Conservation (phyloP, 1,284 basidiomycete species). For the Exobasidium rhododendri region DNA sequence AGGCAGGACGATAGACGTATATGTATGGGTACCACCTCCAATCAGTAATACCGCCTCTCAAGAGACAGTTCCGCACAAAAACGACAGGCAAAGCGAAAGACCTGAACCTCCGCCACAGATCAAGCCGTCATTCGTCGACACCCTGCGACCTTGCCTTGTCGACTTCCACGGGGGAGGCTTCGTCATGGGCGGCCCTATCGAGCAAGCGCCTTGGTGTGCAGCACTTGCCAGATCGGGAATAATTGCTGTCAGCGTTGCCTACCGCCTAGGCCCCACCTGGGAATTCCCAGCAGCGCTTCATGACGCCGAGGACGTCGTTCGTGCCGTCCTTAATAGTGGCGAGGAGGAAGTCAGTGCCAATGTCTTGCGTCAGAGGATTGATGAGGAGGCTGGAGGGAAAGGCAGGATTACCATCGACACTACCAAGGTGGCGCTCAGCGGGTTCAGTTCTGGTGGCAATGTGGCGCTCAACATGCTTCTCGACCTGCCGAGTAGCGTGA, state of each 20-base stretch:
- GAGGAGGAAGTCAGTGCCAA: conserved; percentile 4
- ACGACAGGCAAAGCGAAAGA: too few relatives aligned
- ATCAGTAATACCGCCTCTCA: not conserved
- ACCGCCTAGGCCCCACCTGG: conserved; percentile 20
- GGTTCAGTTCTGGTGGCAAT: conserved; percentile 18
- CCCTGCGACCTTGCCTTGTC: conserved; percentile 23
- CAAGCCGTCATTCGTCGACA: not conserved
- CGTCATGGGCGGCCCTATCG: conserved; percentile 35
- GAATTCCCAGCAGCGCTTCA: conserved; percentile 16
- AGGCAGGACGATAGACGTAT: conserved; percentile 29
- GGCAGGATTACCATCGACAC: conserved; percentile 11
- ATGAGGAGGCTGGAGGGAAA: not conserved
- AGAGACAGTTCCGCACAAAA: conserved; percentile 11
- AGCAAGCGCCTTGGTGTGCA: conserved; percentile 31
- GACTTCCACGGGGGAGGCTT: conserved; percentile 47
- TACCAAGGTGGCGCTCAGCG: conserved; percentile 3
- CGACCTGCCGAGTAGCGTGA: conserved; percentile 3
- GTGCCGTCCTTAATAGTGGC: conserved; percentile 2
- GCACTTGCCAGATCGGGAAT: conserved; percentile 23
- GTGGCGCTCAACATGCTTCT: conserved; percentile 18
- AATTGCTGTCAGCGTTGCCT: conserved; percentile 39
- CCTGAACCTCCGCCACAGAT: not conserved
- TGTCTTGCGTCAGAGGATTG: not conserved
- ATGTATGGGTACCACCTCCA: conserved; percentile 30
- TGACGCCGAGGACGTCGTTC: conserved; percentile 19